Evolutionary conservation across 768 basidiomycete genomes (phyloP).

Genomic region (Dioszegia crocea): DNA sequence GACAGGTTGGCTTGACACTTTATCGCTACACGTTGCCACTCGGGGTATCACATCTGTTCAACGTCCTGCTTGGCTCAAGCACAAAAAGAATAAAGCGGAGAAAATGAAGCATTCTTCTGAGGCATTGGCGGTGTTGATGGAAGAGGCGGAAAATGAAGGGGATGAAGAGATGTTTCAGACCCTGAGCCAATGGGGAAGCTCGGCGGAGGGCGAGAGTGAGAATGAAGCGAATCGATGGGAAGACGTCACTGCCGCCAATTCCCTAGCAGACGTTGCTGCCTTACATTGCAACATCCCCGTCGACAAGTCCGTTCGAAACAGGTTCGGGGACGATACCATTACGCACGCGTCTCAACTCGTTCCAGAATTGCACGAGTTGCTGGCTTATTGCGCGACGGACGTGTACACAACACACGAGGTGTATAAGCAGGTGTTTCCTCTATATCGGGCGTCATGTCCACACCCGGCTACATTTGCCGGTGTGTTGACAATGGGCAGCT

Average conservation of each 20-base stretch:
- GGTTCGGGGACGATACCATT: slow-evolving; percentile 63
- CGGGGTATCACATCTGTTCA: slow-evolving; percentile 93
- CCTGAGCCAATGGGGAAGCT: neutral
- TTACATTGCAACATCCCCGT: slow-evolving; percentile 78
- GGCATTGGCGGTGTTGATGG: slow-evolving; percentile 45
- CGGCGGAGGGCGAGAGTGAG: slow-evolving; percentile 36
- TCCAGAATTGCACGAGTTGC: slow-evolving; percentile 65
- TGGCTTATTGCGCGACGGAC: slow-evolving; percentile 81
- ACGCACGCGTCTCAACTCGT: slow-evolving; percentile 63
- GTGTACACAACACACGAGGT: slow-evolving; percentile 80
- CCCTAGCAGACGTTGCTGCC: slow-evolving; percentile 83
- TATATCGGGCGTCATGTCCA: slow-evolving; percentile 77
- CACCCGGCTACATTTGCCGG: slow-evolving; percentile 91
- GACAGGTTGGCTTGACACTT: slow-evolving; percentile 86
- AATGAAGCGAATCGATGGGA: slow-evolving; percentile 71
- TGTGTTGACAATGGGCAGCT: slow-evolving; percentile 82
- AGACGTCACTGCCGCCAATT: slow-evolving; percentile 84
- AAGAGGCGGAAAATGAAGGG: slow-evolving; percentile 49
- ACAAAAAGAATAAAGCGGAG: slow-evolving; percentile 67
- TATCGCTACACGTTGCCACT: slow-evolving; percentile 89
- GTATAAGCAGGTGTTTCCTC: slow-evolving; percentile 68
- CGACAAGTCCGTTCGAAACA: slow-evolving; percentile 65
- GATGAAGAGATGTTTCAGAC: slow-evolving; percentile 11
- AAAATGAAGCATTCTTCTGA: slow-evolving; percentile 56
- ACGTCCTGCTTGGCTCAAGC: slow-evolving; percentile 84